phyloP scores from a whole-genome alignment of 768 basidiomycete genomes.

The Strobilomyces confusus region DNA sequence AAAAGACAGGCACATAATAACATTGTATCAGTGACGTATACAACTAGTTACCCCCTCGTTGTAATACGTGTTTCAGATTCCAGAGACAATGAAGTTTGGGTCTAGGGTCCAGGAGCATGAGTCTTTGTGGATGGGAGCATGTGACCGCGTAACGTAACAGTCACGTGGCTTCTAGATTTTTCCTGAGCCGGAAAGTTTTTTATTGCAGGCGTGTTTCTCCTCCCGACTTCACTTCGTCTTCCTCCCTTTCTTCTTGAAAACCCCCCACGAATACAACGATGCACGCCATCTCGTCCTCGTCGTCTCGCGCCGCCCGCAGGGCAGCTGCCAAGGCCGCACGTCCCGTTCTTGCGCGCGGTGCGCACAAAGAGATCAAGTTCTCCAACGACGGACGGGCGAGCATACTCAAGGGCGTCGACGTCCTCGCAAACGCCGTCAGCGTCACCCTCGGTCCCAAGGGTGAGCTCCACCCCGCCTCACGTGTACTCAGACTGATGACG shows the following conservation, averaged over 20 bases:
- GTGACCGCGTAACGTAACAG: neutral
- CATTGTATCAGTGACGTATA: constrained; percentile 26
- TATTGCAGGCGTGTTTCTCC: constrained; percentile 19
- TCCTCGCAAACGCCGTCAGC: constrained; percentile 94
- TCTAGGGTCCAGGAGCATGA: too few relatives aligned
- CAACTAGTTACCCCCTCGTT: constrained; percentile 20
- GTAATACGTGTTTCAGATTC: constrained; percentile 12
- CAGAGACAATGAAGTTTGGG: too few relatives aligned
- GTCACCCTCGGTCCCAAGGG: constrained; percentile 98
- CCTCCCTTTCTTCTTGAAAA: neutral
- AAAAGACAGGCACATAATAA: constrained; percentile 12
- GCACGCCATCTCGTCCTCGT: too few relatives aligned
- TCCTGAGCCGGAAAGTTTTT: constrained; percentile 23
- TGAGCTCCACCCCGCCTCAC: neutral
- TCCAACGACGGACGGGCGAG: constrained; percentile 91
- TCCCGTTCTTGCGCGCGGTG: constrained; percentile 60
- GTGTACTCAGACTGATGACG: neutral
- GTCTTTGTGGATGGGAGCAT: too few relatives aligned
- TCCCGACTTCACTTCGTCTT: neutral
- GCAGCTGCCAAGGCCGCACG: constrained; percentile 55
- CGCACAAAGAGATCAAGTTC: constrained; percentile 96
- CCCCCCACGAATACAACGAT: constrained; percentile 23
- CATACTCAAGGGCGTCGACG: constrained; percentile 94
- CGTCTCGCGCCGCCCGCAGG: constrained; percentile 45
- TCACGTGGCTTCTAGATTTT: constrained; percentile 34